phyloP scores from a whole-genome alignment of 139 green algal species.

The Chlorella sorokiniana region DNA sequence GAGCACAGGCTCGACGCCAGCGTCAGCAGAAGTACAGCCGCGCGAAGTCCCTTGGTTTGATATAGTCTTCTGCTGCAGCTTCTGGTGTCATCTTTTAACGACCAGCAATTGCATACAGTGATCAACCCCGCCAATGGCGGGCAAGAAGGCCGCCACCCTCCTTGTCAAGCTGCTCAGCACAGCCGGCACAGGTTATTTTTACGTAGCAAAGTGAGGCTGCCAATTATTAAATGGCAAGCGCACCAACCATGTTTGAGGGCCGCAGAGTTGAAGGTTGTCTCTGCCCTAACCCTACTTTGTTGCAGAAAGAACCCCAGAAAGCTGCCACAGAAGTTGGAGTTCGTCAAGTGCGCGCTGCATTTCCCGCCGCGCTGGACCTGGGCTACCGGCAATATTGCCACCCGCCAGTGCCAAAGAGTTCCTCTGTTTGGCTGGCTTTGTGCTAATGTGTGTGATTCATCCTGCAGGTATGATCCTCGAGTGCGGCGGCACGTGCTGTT shows the following conservation, averaged over 20 bases:
- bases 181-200: constrained; percentile 79
- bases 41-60: too few species aligned
- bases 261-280: not conserved
- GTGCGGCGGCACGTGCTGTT: constrained; percentile 82
- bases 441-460: not conserved
- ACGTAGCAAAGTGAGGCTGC: constrained; percentile 57
- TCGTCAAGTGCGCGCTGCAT: constrained; percentile 7
- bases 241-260: not conserved
- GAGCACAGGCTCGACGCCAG: too few species aligned
- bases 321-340: constrained; percentile 60
- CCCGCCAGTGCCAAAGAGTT: not conserved
- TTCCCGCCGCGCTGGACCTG: not conserved
- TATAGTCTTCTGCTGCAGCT: not conserved
- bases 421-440: not conserved
- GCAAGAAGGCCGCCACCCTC: constrained; percentile 63
- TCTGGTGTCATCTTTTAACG: too few species aligned
- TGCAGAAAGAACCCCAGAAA: constrained; percentile 75
- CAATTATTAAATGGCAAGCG: not conserved
- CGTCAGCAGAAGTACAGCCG: too few species aligned
- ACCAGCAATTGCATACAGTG: too few species aligned
- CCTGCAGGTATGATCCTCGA: constrained; percentile 78
- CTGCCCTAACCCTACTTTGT: not conserved
- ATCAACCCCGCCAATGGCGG: too few species aligned
- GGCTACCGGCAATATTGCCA: too few species aligned
- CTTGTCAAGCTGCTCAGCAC: constrained; percentile 80